Base-by-base conservation (phyloP, 2,329 filamentous ascomycete genomes). In the Neofusicoccum sp. region DNA sequence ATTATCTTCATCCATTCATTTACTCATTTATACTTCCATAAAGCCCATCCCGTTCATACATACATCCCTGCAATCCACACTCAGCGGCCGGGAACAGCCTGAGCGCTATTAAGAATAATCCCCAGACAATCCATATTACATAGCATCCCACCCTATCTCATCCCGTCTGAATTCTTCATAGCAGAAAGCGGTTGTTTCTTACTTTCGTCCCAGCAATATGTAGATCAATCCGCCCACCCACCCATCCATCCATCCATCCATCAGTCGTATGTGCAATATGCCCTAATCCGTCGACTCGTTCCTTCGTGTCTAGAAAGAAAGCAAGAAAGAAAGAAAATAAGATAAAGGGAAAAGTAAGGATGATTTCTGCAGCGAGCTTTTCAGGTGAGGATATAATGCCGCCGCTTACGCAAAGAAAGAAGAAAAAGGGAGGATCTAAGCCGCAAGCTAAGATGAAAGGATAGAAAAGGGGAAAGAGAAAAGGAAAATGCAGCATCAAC, bases 31-130 rank as follows among this genome's bases (percentile, higher is more conserved):
- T 29, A 45, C 31, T 39, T 4, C n/a, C 29, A 9, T 28, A 14
- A 16, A 37, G 3, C 22, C 31, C 54, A 12, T 14, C 12, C 5
- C 7, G 16, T 54, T 28, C 54, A 33, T 45, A 45, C 29, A 36
- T 58, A 58, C 39, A 45, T 3, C 7, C 54, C 22, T 22, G 22
- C 41, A 16, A 28, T 45, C 12, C 41, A 11, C 41, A 29, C 41
- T 33, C 29, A 12, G 34, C 36, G 12, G 14, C 9, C 7, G 16
- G 22, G 22, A 22, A 45, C 6, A 31, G 33, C 31, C 3, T 33
- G 28, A 28, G 54, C 16, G 31, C 54, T 45, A 58, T 58, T 58
- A 58, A 58, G n/a, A 36, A 45, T 58, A 58, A 11, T 2, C n/a
- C 45, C 28, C 41, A 39, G 54, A 7, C 29, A 58, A 36, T 45